These are phyloP conservation scores for Trichoderma aggressivum DNA, from an alignment of 2,329 filamentous ascomycete genomes.

Conservation along the genomic window DNA sequence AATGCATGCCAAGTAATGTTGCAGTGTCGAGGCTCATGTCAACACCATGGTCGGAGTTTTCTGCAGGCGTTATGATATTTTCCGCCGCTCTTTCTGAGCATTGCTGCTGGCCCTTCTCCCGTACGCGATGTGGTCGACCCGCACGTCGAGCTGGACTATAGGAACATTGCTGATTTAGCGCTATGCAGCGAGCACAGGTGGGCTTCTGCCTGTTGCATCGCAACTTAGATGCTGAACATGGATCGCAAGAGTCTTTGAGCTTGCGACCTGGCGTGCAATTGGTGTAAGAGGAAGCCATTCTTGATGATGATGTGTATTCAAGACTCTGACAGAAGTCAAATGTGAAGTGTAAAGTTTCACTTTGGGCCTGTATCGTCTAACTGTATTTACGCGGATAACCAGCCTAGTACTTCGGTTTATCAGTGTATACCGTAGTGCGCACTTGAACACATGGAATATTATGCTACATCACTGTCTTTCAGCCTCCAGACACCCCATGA, in stretches of 20 bases:
- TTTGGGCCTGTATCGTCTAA: background rate
- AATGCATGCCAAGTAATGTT: background rate
- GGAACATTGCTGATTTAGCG: background rate
- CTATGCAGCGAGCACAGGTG: background rate
- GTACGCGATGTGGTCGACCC: background rate
- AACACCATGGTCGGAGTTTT: background rate
- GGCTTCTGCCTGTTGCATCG: background rate
- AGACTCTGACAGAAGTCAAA: background rate
- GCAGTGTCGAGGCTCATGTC: background rate
- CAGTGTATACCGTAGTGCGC: background rate
- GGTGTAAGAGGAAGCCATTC: background rate
- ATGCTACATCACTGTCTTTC: background rate
- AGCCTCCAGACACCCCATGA: background rate
- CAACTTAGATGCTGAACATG: background rate
- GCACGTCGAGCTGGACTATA: background rate
- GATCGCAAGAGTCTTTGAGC: background rate
- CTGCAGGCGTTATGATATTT: background rate
- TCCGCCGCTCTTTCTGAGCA: background rate
- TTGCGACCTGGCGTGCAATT: background rate
- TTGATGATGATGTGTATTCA: background rate
- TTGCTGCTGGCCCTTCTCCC: background rate
- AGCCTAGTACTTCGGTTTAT: background rate
- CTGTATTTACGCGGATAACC: background rate
- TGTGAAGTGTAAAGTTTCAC: too few species aligned
- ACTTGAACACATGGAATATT: background rate